Percentiles rank a stretch among this genome's conserved stretches.
phyloP scores from a whole-genome alignment of 106 monocot species.

The Ottelia alismoides region DNA sequence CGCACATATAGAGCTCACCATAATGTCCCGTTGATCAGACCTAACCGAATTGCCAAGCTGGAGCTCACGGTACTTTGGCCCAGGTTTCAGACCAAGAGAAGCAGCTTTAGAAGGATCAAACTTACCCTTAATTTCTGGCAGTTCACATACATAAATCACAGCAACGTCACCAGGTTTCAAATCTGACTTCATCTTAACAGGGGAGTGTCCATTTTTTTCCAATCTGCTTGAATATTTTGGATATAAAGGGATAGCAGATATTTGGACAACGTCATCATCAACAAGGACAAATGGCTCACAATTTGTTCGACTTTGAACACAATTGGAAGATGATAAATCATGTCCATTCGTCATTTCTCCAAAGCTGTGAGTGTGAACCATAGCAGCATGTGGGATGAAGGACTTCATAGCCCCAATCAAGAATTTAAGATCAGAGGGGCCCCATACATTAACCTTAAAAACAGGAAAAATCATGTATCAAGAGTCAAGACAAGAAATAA shows the following conservation, averaged over 20 bases:
- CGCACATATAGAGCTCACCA: conserved; percentile 48
- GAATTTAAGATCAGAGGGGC: conserved; percentile 88
- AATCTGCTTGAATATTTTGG: conserved; percentile 6
- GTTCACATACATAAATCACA: conserved; percentile 84
- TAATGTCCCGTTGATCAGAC: conserved; percentile 56
- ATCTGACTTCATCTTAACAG: conserved; percentile 7
- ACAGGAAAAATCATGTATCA: background rate
- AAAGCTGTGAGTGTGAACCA: conserved; percentile 89
- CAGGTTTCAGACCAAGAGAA: conserved; percentile 70
- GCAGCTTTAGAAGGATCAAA: conserved; percentile 91
- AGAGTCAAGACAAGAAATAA: background rate
- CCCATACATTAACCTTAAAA: conserved; percentile 91
- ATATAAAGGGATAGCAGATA: conserved; percentile 63
- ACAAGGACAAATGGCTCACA: conserved; percentile 62
- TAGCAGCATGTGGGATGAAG: conserved; percentile 87
- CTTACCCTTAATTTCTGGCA: conserved; percentile 90
- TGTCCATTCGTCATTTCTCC: conserved; percentile 21
- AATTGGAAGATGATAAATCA: conserved; percentile 12
- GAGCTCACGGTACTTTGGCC: conserved; percentile 88
- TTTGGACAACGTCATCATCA: conserved; percentile 85
- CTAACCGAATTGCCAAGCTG: conserved; percentile 91
- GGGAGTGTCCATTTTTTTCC: conserved; percentile 10
- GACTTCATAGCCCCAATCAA: conserved; percentile 85
- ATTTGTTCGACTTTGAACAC: no score
- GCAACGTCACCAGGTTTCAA: conserved; percentile 79